phyloP scores from a whole-genome alignment of 2,329 filamentous ascomycete genomes.

The Alternaria angustiovoidea region DNA sequence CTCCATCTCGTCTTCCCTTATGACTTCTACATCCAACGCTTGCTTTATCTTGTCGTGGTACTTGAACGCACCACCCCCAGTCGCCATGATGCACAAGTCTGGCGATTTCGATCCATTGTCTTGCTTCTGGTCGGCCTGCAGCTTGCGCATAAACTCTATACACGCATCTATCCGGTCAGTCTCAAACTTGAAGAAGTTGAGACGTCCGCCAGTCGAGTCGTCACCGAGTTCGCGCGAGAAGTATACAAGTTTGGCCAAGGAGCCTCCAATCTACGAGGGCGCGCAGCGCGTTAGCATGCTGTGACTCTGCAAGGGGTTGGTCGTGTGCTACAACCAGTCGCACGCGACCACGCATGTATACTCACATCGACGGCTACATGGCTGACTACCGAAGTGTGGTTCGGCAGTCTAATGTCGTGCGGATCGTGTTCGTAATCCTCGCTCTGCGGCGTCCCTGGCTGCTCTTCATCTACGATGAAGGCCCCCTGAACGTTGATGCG shows the following conservation, averaged over 20 bases:
- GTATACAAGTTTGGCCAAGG: slow-evolving; percentile 95
- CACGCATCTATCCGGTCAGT: slow-evolving; percentile 93
- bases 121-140: slow-evolving; percentile 81
- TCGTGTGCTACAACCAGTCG: slow-evolving; percentile 20
- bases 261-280: slow-evolving; percentile 81
- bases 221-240: slow-evolving; percentile 88
- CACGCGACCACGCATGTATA: slow-evolving; percentile 33
- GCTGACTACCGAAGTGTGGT: slow-evolving; percentile 93
- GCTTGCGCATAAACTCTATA: slow-evolving; percentile 85
- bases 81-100: slow-evolving; percentile 91
- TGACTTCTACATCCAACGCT: slow-evolving; percentile 83
- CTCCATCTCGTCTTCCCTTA: slow-evolving; percentile 97
- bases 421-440: slow-evolving; percentile 75
- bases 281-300: slow-evolving; percentile 28
- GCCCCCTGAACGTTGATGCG: slow-evolving; percentile 97
- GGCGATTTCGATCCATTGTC: slow-evolving; percentile 75
- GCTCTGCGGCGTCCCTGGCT: slow-evolving; percentile 57
- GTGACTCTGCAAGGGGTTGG: neutral
- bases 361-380: slow-evolving; percentile 95
- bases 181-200: slow-evolving; percentile 97
- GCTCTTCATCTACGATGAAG: slow-evolving; percentile 86
- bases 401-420: slow-evolving; percentile 93
- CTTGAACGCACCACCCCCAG: slow-evolving; percentile 94
- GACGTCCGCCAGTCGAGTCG: slow-evolving; percentile 80
- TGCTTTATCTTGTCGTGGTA: slow-evolving; percentile 92